Percentiles rank a stretch among this genome's conserved stretches.
These are phyloP conservation scores for Beauveria sp. DNA, from an alignment of 2,329 filamentous ascomycete species.

Conservation along the genomic window DNA sequence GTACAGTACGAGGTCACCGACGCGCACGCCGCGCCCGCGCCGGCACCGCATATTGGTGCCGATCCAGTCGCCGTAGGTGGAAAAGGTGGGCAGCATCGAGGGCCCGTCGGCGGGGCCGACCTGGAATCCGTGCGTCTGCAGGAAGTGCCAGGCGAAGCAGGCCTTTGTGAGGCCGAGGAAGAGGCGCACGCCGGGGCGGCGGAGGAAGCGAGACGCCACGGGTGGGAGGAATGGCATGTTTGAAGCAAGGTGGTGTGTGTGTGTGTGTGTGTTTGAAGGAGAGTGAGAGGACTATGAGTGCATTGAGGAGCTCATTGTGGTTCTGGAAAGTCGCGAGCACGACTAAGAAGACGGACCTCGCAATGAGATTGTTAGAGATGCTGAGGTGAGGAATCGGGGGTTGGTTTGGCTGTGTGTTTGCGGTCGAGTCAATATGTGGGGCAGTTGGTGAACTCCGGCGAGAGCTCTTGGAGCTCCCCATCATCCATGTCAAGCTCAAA, in stretches of 20 bases:
- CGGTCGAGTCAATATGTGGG: too few relatives aligned
- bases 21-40: slow-evolving; percentile 53
- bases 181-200: not conserved
- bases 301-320: not conserved
- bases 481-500: not conserved
- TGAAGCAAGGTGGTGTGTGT: too few relatives aligned
- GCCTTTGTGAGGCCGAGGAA: not conserved
- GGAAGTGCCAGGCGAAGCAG: slow-evolving; percentile 23
- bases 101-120: slow-evolving; percentile 58
- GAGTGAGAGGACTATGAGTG: not conserved
- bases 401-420: too few relatives aligned
- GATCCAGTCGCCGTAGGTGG: slow-evolving; percentile 58
- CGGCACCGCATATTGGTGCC: slow-evolving; percentile 61
- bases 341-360: too few relatives aligned
- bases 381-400: not conserved
- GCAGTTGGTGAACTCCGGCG: not conserved
- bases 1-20: slow-evolving; percentile 83
- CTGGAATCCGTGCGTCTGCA: slow-evolving; percentile 53
- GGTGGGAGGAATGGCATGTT: not conserved
- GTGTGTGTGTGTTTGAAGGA: too few relatives aligned
- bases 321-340: not conserved
- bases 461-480: not conserved
- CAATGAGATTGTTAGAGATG: not conserved
- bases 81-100: slow-evolving; percentile 85
- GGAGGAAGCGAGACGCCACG: not conserved